phyloP scores from a whole-genome alignment of 148 eudicot species.

The Suaeda aralocaspica region DNA sequence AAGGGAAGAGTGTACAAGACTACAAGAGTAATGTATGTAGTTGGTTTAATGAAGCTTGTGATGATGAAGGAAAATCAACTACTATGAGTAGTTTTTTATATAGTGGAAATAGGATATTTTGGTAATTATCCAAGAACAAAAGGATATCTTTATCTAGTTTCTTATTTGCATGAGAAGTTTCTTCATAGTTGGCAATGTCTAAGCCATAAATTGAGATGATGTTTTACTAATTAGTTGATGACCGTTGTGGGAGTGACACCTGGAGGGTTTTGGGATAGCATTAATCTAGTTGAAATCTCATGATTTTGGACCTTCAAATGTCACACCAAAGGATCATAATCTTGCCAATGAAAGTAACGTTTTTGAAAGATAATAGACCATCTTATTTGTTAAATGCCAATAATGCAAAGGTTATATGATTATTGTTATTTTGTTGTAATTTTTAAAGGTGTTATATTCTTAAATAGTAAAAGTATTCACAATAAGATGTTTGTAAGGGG shows the following conservation, averaged over 20 bases:
- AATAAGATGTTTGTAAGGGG: no score
- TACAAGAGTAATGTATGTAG: no score
- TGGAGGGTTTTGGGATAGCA: constrained; percentile 11
- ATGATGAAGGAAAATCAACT: background rate
- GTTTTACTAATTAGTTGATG: background rate
- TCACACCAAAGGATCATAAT: background rate
- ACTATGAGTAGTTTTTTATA: constrained; percentile 7
- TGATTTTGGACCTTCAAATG: background rate
- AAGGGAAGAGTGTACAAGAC: no score
- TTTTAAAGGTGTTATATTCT: no score
- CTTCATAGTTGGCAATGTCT: constrained; percentile 21
- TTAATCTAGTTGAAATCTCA: background rate
- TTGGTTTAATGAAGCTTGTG: background rate
- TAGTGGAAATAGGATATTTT: background rate
- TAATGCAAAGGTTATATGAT: no score
- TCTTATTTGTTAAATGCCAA: no score
- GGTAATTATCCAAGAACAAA: no score
- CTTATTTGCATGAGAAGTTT: constrained; percentile 24
- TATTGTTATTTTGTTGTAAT: no score
- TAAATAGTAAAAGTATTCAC: no score
- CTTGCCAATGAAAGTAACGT: background rate
- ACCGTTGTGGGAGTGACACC: background rate
- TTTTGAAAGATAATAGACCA: no score
- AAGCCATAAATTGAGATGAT: constrained; percentile 18
- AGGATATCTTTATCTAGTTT: constrained; percentile 16